Conservation (phyloP, 2,329 filamentous ascomycete genomes). For the Colletotrichum aenigma region DNA sequence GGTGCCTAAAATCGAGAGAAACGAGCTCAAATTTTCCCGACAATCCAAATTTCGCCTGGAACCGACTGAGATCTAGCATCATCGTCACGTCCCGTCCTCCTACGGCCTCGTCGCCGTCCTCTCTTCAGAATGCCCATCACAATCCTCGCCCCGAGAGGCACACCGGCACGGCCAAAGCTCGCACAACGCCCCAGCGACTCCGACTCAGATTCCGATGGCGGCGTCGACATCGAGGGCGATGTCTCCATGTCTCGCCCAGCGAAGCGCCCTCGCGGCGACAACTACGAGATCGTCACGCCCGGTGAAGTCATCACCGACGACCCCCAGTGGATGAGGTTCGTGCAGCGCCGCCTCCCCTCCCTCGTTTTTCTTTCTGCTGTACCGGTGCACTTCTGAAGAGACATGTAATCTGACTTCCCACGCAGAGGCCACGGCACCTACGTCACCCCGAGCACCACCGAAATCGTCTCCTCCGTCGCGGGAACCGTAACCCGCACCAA, state of each 20-base stretch:
- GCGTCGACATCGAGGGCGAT: constrained; percentile 49
- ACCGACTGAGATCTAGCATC: background rate
- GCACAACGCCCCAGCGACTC: constrained; percentile 37
- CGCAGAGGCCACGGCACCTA: constrained; percentile 91
- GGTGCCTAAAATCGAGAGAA: background rate
- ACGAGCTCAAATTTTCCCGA: background rate
- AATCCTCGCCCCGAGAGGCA: constrained; percentile 46
- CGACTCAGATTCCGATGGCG: constrained; percentile 49
- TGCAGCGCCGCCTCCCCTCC: background rate
- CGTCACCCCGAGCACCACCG: constrained; percentile 62
- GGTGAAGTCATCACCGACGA: constrained; percentile 89
- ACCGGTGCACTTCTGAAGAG: background rate
- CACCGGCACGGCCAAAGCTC: constrained; percentile 23
- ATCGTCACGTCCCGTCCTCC: background rate
- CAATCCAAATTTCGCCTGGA: background rate
- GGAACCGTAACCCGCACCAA: constrained; percentile 93
- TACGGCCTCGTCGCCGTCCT: background rate
- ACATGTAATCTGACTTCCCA: background rate
- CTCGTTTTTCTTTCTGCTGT: background rate
- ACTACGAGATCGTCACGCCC: constrained; percentile 76
- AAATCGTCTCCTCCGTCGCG: constrained; percentile 88
- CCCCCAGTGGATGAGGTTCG: constrained; percentile 92
- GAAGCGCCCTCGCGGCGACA: constrained; percentile 36
- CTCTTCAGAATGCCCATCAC: constrained; percentile 48
- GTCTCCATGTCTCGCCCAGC: constrained; percentile 47